These are phyloP conservation scores for Mycosarcoma mackinlayi DNA, from an alignment of 1,284 basidiomycete species.

Conservation along the genomic window DNA sequence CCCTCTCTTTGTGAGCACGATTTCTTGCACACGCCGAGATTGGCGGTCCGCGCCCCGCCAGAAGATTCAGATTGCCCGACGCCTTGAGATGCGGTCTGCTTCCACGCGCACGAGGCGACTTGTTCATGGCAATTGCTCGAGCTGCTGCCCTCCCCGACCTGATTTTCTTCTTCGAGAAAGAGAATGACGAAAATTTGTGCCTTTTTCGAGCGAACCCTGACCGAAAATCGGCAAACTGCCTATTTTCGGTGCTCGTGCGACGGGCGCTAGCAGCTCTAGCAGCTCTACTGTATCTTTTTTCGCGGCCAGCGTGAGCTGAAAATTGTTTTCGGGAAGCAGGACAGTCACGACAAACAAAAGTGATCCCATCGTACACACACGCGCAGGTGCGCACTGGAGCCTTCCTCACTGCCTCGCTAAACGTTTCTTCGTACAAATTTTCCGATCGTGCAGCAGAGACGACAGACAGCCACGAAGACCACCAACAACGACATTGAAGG, in stretches of 20 bases:
- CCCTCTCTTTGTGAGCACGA: too few relatives aligned
- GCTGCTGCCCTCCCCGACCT: too few relatives aligned
- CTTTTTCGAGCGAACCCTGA: constrained; percentile 31
- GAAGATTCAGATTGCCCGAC: too few relatives aligned
- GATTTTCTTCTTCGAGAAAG: constrained; percentile 2
- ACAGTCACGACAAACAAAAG: too few relatives aligned
- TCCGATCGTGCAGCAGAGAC: constrained; percentile 4
- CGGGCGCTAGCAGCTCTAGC: constrained; percentile 16
- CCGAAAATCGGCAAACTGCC: constrained; percentile 29
- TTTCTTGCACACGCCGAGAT: constrained; percentile 2
- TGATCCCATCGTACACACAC: too few relatives aligned
- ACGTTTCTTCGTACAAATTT: neutral
- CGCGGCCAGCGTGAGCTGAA: too few relatives aligned
- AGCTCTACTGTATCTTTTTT: too few relatives aligned
- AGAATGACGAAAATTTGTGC: constrained; percentile 10
- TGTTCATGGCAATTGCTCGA: too few relatives aligned
- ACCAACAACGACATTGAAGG: neutral
- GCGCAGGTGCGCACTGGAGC: too few relatives aligned
- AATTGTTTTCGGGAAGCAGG: too few relatives aligned
- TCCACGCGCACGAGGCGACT: constrained; percentile 1
- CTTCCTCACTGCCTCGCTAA: too few relatives aligned
- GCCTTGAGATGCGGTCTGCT: too few relatives aligned
- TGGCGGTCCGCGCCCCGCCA: constrained; percentile 1
- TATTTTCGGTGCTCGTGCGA: constrained; percentile 3
- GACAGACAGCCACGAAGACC: neutral